Base-by-base conservation (phyloP, 2,329 filamentous ascomycete genomes). In the Colletotrichum horii region DNA sequence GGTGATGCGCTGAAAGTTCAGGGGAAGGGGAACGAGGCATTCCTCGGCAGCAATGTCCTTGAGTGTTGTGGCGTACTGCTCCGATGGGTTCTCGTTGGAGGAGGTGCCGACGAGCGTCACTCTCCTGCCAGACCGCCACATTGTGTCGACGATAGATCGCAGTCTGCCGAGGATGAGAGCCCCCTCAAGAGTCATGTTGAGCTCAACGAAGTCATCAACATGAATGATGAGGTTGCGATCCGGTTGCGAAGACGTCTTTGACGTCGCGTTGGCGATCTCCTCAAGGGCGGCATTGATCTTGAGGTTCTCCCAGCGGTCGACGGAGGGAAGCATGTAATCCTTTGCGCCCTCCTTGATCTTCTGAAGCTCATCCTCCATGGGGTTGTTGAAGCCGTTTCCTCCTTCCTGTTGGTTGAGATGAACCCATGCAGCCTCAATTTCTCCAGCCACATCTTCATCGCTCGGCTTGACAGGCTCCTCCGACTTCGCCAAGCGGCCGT, bases 41-140 rank as follows among this genome's bases (percentile, higher is more conserved):
- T 87, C 89, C 56, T 79, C 84, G 34, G 79, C 81, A 61, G 83
- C 86, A 77, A 86, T 83, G 66, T 84, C 85, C 66, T 78, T 83
- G 16, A 87, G 81, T 74, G 81, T 87, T 28, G 79, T 82, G 61
- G 83, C 80, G 70, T 89, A 89, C 67, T 85, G 82, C 24, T 83
- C 85, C 24, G 84, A 86, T 15, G 83, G 88, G 19, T 90, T 87
- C 22, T 90, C 87, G 16, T 88, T 89, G 28, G 92, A 88, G 1
- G 94, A 93, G 8, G 94, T 95, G n/a, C 96, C 97, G 36, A 98
- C 85, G 22, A 98, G 89, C 71, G 96, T 89, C 67, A 98, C 90
- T 75, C 91, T 91, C 78, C 93, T 90, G 6, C 96, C 96, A 52
- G 91, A 89, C 70, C 90, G 89, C 88, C 96, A 94, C 74, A 93